Conservation (phyloP, 1,284 basidiomycete species). For the Trichosporon inkin region DNA sequence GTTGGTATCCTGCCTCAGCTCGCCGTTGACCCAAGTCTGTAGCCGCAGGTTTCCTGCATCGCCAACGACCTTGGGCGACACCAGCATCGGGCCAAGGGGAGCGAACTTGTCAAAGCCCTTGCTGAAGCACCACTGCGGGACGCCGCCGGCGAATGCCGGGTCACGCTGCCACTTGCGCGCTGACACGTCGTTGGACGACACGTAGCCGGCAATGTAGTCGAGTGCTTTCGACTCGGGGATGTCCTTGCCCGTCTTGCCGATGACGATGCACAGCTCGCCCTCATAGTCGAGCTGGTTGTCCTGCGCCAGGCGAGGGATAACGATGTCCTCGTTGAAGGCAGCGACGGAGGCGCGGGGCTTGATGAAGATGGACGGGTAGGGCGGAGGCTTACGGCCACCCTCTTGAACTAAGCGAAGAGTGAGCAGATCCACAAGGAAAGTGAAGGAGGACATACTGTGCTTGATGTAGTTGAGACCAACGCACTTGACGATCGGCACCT, state of each 20-base stretch:
- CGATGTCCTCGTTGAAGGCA: constrained; percentile 62
- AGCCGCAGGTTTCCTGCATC: constrained; percentile 19
- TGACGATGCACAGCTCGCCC: constrained; percentile 76
- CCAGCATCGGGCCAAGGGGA: constrained; percentile 63
- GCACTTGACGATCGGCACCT: constrained; percentile 15
- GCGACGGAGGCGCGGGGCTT: constrained; percentile 70
- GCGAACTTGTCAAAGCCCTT: constrained; percentile 35
- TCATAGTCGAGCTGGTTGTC: constrained; percentile 77
- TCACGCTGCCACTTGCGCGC: constrained; percentile 26
- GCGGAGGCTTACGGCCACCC: constrained; percentile 35
- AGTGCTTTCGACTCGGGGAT: constrained; percentile 69
- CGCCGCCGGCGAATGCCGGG: constrained; percentile 20
- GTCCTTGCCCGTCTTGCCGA: constrained; percentile 72
- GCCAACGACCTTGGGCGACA: constrained; percentile 18
- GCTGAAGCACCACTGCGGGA: constrained; percentile 30
- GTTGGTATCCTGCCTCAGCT: constrained; percentile 18
- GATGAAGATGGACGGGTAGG: constrained; percentile 70
- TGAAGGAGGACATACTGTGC: constrained; percentile 16
- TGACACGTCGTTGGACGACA: constrained; percentile 67
- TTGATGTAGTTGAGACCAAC: constrained; percentile 31
- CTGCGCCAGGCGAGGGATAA: constrained; percentile 63
- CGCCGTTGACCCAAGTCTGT: constrained; percentile 22
- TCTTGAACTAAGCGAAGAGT: constrained; percentile 19
- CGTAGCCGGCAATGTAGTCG: constrained; percentile 75
- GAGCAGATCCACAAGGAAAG: not conserved